phyloP scores from a whole-genome alignment of 192 early-diverging fungal genomes.

The Podochytrium sp. region DNA sequence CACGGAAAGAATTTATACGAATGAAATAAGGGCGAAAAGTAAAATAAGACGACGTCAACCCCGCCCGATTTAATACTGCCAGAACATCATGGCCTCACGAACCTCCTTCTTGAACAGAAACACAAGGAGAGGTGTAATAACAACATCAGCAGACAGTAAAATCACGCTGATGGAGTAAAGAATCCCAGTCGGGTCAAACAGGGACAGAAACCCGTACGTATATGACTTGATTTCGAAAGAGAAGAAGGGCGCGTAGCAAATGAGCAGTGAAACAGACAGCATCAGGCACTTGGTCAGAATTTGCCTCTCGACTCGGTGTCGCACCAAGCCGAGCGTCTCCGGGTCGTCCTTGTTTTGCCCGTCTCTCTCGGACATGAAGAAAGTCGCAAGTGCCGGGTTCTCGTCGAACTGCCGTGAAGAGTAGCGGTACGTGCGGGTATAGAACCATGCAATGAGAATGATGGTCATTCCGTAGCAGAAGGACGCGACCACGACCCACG shows the following conservation, averaged over 20 bases:
- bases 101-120: constrained; percentile 9
- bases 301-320: not conserved
- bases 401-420: constrained; percentile 18
- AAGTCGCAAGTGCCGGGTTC: constrained; percentile 4
- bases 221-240: constrained; percentile 1
- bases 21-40: too few relatives aligned
- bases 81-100: constrained; percentile 10
- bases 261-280: not conserved
- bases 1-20: too few relatives aligned
- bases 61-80: too few relatives aligned
- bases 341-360: not conserved
- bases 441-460: not conserved
- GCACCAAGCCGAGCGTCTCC: not conserved
- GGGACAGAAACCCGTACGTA: not conserved
- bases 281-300: constrained; percentile 7
- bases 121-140: constrained; percentile 4
- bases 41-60: too few relatives aligned
- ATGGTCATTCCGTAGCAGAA: not conserved
- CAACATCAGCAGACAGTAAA: not conserved
- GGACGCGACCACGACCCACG: not conserved
- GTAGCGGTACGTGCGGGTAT: constrained; percentile 26
- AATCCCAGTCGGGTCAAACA: not conserved
- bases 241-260: constrained; percentile 18
- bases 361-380: constrained; percentile 11
- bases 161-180: not conserved